Evolutionary conservation across 768 basidiomycete genomes (phyloP), one percentile per base, ranked within the genome.

Genomic region (Amyloporia xantha): DNA sequence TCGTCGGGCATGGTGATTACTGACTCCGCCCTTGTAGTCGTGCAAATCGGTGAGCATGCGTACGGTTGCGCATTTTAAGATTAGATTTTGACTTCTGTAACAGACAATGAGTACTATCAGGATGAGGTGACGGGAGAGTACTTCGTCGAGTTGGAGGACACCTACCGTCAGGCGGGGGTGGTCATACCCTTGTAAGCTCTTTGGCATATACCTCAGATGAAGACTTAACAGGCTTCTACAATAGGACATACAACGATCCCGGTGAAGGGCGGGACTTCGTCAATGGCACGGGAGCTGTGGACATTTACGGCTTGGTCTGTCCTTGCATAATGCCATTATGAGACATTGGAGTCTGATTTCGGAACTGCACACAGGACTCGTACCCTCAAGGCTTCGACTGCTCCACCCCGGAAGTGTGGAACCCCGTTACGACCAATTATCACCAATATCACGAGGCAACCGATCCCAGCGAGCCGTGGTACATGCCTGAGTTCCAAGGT

Each of bases 331-430:
- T 5, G 9, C 9, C 20, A 9, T 5, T 30, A 2, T 17, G 5
- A 20, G 4, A 13, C 0, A 20, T 20, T 15, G 4, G 12, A 2
- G n/a, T n/a, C n/a, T n/a, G n/a, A n/a, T n/a, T n/a, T n/a, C n/a
- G n/a, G n/a, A n/a, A n/a, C n/a, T n/a, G n/a, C n/a, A n/a, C n/a
- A n/a, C 58, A 82, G 50, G 88, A 89, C 57, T 74, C 78, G 0
- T 90, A 90, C 52, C 86, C 86, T 1, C 86, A 90, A 70, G 70
- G 75, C 0, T 91, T 88, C 56, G 88, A 91, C 57, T 91, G 89
- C 61, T 86, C 86, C 0, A 75, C 84, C 52, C 86, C 89, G 2
- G 68, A 69, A 1, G 59, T 52, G 0, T 91, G 89, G 90, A 74
- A 60, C 11, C 76, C 76, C 2, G 76, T 91, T n/a, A 68, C 69